Base-by-base conservation (phyloP, 148 eudicot genomes). In the Fallopia convolvulus region DNA sequence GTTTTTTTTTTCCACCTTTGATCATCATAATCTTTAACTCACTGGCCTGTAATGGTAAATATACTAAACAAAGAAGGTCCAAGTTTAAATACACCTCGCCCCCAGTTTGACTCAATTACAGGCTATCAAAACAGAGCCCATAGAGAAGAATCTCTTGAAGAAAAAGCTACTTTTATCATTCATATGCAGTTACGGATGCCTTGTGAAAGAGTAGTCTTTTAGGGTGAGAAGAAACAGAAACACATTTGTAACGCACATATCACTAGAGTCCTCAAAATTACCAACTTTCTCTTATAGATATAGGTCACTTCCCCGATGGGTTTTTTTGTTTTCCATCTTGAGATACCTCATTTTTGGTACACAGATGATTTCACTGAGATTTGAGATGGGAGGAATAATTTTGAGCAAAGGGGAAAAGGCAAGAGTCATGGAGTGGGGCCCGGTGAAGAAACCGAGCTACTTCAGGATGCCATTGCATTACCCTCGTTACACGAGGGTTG, bases 381-480 rank as follows among this genome's bases (percentile, higher is more conserved):
- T 8, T n/a, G 33, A 60, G 32, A 60, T 60, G 66, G 66, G 66
- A 23, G 66, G 66, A 60, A 23, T 60, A n/a, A n/a, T n/a, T 23
- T 3, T 26, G 14, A 26, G 66, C 66, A 60, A 60, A 20, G 33
- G 13, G 15, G 33, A 2, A 23, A 26, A 5, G 8, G 12, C 21
- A 44, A 26, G 52, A 41, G 48, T 32, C 52, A 6, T 72, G 73
- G 33, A 15, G 44, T 1, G 42, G 73, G 14, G 47, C n/a, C 4
- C 39, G 14, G 9, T 3, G 23, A 70, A 4, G 47, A 70, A 30
- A 8, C 73, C 73, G 44, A 58, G 75, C 7, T 68, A 49, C 70
- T 83, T 83, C 40, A 77, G 58, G 76, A 80, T 83, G 85, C 85
- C 83, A 5, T 60, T 83, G 75, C 85, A 83, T 48, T 83, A 83